These are phyloP conservation scores for Plasmodium cynomolgi DNA, from an alignment of 169 alveolate species.

Conservation along the genomic window DNA sequence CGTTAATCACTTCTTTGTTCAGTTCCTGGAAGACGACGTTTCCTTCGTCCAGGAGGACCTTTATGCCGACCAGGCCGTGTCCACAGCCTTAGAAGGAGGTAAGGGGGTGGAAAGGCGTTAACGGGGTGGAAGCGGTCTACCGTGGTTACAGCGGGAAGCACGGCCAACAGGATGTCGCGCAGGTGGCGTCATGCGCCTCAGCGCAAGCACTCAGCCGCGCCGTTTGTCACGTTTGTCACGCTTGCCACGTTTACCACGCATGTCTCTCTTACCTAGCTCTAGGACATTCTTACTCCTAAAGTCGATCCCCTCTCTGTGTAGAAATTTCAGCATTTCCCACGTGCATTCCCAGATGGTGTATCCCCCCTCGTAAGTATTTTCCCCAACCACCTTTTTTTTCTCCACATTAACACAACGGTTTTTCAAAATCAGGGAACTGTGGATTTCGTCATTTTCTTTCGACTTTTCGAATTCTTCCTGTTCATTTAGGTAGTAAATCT, in stretches of 20 bases:
- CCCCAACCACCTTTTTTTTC: slow-evolving; percentile 36
- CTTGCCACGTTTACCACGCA: background rate
- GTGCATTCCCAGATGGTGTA: slow-evolving; percentile 76
- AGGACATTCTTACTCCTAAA: slow-evolving; percentile 43
- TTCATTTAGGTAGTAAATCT: slow-evolving; percentile 59
- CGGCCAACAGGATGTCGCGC: background rate
- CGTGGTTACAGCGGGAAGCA: background rate
- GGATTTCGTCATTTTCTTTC: slow-evolving; percentile 24
- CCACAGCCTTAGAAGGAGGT: slow-evolving; percentile 40
- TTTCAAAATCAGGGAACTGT: slow-evolving; percentile 43
- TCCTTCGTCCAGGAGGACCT: slow-evolving; percentile 30
- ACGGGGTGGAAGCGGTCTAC: background rate
- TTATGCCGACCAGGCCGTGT: slow-evolving; percentile 56
- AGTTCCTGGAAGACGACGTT: slow-evolving; percentile 70
- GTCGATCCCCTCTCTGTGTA: slow-evolving; percentile 24
- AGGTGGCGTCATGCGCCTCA: background rate
- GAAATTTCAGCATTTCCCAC: slow-evolving; percentile 70
- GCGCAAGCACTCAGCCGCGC: background rate
- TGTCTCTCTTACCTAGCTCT: slow-evolving; percentile 43
- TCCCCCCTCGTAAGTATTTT: slow-evolving; percentile 67
- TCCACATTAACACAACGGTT: slow-evolving; percentile 16
- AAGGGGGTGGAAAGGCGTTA: background rate
- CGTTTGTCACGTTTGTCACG: background rate
- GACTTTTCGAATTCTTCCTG: slow-evolving; percentile 45
- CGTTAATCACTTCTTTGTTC: slow-evolving; percentile 66